A percentile compares a stretch with the other conserved stretches of the same genome.
These are phyloP conservation scores for Parastagonospora avenae DNA, from an alignment of 2,329 filamentous ascomycete genomes.

Conservation along the genomic window DNA sequence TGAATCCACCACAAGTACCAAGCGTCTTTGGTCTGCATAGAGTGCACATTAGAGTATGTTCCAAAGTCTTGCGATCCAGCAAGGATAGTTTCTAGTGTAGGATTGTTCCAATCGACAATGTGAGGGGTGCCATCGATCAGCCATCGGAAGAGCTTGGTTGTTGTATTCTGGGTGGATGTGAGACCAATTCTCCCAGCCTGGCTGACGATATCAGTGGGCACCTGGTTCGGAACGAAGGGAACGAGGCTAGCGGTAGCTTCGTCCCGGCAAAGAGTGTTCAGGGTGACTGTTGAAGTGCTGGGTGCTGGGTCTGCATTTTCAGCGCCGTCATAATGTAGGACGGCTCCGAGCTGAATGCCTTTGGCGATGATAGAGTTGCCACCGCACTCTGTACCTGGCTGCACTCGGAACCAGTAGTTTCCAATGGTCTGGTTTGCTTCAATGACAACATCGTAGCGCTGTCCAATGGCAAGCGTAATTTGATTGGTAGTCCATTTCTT, in stretches of 20 bases:
- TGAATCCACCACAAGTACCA: constrained; percentile 59
- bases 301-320: constrained; percentile 41
- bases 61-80: constrained; percentile 32
- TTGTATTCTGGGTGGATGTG: constrained; percentile 34
- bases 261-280: constrained; percentile 47
- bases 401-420: constrained; percentile 55
- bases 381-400: constrained; percentile 40
- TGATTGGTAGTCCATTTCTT: constrained; percentile 44
- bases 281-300: constrained; percentile 32
- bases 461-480: constrained; percentile 43
- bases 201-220: constrained; percentile 43
- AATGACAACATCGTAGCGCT: constrained; percentile 56
- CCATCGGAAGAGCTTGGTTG: constrained; percentile 51
- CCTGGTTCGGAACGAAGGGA: constrained; percentile 48
- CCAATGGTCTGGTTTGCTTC: constrained; percentile 50
- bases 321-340: constrained; percentile 47
- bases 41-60: constrained; percentile 34
- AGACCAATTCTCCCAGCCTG: constrained; percentile 32
- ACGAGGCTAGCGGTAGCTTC: constrained; percentile 40
- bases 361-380: constrained; percentile 35
- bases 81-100: constrained; percentile 52
- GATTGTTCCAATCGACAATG: constrained; percentile 49
- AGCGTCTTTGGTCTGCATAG: constrained; percentile 25
- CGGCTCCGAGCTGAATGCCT: constrained; percentile 43
- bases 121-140: constrained; percentile 48